Evolutionary conservation across 129 eudicot genomes (phyloP).

Genomic region (Flaveria trinervia): DNA sequence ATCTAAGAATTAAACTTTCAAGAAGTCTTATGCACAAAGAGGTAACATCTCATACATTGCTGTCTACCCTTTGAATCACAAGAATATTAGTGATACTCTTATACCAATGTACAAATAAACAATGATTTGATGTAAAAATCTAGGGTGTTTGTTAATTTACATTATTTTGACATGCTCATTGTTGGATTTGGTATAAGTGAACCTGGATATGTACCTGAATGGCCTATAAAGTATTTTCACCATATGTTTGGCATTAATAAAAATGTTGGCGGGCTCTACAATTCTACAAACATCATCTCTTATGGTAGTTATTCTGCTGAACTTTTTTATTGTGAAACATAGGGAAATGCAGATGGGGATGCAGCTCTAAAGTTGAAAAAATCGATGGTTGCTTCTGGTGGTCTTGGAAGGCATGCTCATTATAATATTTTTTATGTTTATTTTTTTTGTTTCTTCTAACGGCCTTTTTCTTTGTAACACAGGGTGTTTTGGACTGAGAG

Average conservation of each 20-base stretch:
- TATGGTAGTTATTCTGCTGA: slow-evolving; percentile 14
- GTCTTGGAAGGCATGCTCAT: slow-evolving; percentile 49
- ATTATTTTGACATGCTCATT: background rate
- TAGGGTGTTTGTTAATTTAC: background rate
- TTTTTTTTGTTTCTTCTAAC: slow-evolving; percentile 1
- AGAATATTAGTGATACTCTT: background rate
- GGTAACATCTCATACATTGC: slow-evolving; percentile 37
- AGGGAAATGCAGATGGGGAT: slow-evolving; percentile 41
- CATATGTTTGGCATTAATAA: background rate
- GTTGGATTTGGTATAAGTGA: background rate
- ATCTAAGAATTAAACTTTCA: slow-evolving; percentile 55
- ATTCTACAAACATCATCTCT: background rate
- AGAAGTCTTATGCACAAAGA: slow-evolving; percentile 57
- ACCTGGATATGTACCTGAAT: background rate
- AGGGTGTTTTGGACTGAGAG: slow-evolving; percentile 88
- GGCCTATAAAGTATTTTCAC: background rate
- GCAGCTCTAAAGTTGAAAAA: slow-evolving; percentile 27
- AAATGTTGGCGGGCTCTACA: background rate
- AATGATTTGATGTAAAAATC: slow-evolving; percentile 1
- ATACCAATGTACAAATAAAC: background rate
- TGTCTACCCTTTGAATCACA: slow-evolving; percentile 5
- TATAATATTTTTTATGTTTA: background rate
- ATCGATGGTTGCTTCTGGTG: slow-evolving; percentile 30
- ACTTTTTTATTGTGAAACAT: slow-evolving; percentile 10
- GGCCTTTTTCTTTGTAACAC: slow-evolving; percentile 17